phyloP scores from a whole-genome alignment of 1,139 yeast genomes.

The Kurtzmaniella quercitrusa region DNA sequence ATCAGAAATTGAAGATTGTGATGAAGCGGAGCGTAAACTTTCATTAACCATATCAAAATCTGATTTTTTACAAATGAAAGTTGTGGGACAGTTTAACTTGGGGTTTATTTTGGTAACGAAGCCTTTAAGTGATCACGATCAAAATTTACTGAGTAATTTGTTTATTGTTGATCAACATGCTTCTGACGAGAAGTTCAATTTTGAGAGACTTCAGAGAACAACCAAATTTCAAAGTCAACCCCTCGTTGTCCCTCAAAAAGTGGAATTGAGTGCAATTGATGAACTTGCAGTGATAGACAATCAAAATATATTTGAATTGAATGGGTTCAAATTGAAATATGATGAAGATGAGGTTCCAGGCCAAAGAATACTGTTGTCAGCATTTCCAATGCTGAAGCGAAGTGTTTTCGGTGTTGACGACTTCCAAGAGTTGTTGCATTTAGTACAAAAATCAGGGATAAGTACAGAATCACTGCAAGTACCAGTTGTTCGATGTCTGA shows the following conservation, averaged over 20 bases:
- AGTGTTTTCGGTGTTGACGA: constrained; percentile 65
- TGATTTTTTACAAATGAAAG: constrained; percentile 66
- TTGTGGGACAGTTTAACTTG: constrained; percentile 88
- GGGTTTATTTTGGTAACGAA: constrained; percentile 77
- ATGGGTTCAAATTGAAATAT: constrained; percentile 68
- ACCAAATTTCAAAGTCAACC: constrained; percentile 65
- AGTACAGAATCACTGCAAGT: constrained; percentile 26
- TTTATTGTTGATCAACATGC: constrained; percentile 97
- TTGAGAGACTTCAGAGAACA: constrained; percentile 60
- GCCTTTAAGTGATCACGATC: constrained; percentile 13
- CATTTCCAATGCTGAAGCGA: constrained; percentile 73
- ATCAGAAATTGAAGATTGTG: constrained; percentile 19
- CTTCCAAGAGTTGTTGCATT: constrained; percentile 68
- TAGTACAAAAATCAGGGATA: constrained; percentile 36
- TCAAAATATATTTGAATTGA: constrained; percentile 51
- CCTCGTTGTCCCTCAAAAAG: constrained; percentile 58
- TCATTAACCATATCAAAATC: constrained; percentile 54
- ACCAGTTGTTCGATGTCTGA: constrained; percentile 60
- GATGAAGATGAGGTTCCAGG: constrained; percentile 51
- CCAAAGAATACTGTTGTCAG: constrained; percentile 45
- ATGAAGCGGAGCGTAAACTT: constrained; percentile 51
- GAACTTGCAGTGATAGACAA: constrained; percentile 67
- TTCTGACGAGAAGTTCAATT: constrained; percentile 90
- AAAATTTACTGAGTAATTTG: constrained; percentile 38
- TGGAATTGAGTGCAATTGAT: constrained; percentile 75